These are phyloP conservation scores for Clarireedia paspali DNA, from an alignment of 2,329 filamentous ascomycete genomes.

Conservation along the genomic window DNA sequence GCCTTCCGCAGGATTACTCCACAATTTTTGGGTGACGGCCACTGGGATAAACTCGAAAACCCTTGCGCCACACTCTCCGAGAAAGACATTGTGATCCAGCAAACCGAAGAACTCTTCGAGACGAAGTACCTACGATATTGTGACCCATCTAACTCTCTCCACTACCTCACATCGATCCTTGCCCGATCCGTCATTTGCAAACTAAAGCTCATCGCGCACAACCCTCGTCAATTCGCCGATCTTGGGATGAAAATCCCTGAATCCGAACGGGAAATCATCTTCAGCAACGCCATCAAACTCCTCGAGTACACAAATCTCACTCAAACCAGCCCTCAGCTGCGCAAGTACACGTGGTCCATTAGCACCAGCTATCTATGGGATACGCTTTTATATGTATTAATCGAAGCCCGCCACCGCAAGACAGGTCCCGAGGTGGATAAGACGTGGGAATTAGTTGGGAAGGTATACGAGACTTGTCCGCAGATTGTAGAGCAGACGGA, in stretches of 20 bases:
- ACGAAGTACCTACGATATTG: slow-evolving; percentile 31
- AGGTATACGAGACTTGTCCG: slow-evolving; percentile 20
- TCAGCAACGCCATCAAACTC: slow-evolving; percentile 17
- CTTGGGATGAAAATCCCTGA: slow-evolving; percentile 7
- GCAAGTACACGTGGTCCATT: slow-evolving; percentile 26
- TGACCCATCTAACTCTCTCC: slow-evolving; percentile 31
- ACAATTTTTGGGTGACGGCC: too few relatives aligned
- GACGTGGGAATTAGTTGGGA: slow-evolving; percentile 24
- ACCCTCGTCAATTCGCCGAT: slow-evolving; percentile 1
- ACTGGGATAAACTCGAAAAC: too few relatives aligned
- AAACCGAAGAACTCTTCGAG: slow-evolving; percentile 31
- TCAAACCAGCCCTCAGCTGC: slow-evolving; percentile 16
- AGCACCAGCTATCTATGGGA: slow-evolving; percentile 28
- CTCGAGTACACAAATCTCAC: slow-evolving; percentile 22
- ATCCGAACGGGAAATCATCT: slow-evolving; percentile 19
- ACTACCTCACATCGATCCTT: slow-evolving; percentile 18
- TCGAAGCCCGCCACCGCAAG: slow-evolving; percentile 24
- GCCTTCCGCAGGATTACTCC: slow-evolving; percentile 21
- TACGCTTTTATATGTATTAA: slow-evolving; percentile 27
- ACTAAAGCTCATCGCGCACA: slow-evolving; percentile 18
- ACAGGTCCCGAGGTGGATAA: slow-evolving; percentile 25
- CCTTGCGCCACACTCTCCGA: slow-evolving; percentile 11
- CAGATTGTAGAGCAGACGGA: slow-evolving; percentile 4
- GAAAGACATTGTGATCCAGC: slow-evolving; percentile 23
- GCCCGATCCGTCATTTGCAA: slow-evolving; percentile 16